A percentile compares a stretch with the other conserved stretches of the same genome.
Conservation (phyloP, 495 filamentous ascomycete genomes). For the Symbiotaphrina buchneri region DNA sequence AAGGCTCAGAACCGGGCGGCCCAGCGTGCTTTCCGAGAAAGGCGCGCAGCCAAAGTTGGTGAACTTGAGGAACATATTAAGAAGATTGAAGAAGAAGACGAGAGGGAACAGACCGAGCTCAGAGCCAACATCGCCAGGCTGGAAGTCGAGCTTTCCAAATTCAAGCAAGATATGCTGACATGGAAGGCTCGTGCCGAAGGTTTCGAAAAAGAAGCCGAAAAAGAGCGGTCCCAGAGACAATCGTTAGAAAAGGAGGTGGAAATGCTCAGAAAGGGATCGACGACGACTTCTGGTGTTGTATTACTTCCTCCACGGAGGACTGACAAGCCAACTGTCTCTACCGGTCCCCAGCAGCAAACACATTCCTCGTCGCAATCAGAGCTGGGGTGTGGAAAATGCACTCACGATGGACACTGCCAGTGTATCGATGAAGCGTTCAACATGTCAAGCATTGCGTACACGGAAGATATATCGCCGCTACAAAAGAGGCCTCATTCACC, state of each 20-base stretch:
- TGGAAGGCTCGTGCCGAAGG: conserved; percentile 5
- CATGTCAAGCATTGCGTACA: conserved; percentile 6
- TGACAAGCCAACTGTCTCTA: background rate
- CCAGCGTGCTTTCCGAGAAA: conserved; percentile 76
- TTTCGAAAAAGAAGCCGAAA: conserved; percentile 5
- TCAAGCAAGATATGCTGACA: conserved; percentile 9
- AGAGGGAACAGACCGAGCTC: conserved; percentile 18
- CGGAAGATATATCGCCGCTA: conserved; percentile 7
- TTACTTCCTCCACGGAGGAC: conserved; percentile 9
- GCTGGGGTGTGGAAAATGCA: conserved; percentile 42
- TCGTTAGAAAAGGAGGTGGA: conserved; percentile 19
- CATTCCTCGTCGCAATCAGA: too few relatives aligned
- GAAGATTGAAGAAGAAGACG: conserved; percentile 29
- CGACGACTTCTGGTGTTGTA: conserved; percentile 12
- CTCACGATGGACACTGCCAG: conserved; percentile 30
- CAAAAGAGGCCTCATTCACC: conserved; percentile 15
- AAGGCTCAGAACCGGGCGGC: conserved; percentile 89
- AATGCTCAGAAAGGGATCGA: conserved; percentile 11
- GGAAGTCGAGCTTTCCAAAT: conserved; percentile 10
- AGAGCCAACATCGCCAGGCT: conserved; percentile 23
- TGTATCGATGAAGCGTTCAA: conserved; percentile 46
- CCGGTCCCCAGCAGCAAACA: conserved; percentile 6
- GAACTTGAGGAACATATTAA: conserved; percentile 73
- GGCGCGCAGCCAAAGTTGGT: conserved; percentile 60
- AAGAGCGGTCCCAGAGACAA: conserved; percentile 21